Percentiles rank a stretch among this genome's conserved stretches.
Conservation (phyloP, 2,329 filamentous ascomycete genomes). For the Beauveria brongniartii region DNA sequence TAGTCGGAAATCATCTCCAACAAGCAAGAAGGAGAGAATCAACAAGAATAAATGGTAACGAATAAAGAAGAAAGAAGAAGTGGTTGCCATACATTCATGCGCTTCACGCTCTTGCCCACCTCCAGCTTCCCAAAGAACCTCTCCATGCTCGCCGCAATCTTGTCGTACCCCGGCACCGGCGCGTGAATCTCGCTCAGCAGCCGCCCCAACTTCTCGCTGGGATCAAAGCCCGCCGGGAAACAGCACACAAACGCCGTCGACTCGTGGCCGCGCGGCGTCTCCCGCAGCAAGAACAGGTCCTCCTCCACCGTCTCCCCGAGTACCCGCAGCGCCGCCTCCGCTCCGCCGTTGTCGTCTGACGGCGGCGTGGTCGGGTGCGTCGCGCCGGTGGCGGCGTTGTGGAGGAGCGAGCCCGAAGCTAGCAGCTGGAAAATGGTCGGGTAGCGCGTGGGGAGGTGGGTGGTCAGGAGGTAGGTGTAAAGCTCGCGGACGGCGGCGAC, state of each 20-base stretch:
- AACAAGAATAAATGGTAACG: too few species aligned
- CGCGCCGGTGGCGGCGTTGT: conserved; percentile 11
- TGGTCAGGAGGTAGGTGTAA: conserved; percentile 37
- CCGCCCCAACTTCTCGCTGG: conserved; percentile 40
- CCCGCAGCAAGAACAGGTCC: conserved; percentile 42
- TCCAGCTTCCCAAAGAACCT: conserved; percentile 40
- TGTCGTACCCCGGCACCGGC: conserved; percentile 46
- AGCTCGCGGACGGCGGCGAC: conserved; percentile 36
- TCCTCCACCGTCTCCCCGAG: conserved; percentile 47
- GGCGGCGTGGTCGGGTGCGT: neutral
- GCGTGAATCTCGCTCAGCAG: conserved; percentile 40
- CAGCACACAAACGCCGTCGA: conserved; percentile 43
- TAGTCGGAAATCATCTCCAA: too few species aligned
- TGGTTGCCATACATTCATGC: conserved; percentile 36
- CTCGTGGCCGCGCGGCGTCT: conserved; percentile 33
- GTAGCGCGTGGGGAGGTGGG: conserved; percentile 41
- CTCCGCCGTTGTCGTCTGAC: conserved; percentile 14
- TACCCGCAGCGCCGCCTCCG: conserved; percentile 27
- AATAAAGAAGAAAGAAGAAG: neutral
- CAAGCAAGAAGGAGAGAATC: neutral
- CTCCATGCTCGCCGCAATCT: conserved; percentile 48
- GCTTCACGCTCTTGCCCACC: conserved; percentile 39
- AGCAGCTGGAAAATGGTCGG: conserved; percentile 39
- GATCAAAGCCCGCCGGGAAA: conserved; percentile 45
- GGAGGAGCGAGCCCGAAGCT: conserved; percentile 29